Evolutionary conservation across 179 eudicot genomes (phyloP).

Genomic region (Patellifolia procumbens): DNA sequence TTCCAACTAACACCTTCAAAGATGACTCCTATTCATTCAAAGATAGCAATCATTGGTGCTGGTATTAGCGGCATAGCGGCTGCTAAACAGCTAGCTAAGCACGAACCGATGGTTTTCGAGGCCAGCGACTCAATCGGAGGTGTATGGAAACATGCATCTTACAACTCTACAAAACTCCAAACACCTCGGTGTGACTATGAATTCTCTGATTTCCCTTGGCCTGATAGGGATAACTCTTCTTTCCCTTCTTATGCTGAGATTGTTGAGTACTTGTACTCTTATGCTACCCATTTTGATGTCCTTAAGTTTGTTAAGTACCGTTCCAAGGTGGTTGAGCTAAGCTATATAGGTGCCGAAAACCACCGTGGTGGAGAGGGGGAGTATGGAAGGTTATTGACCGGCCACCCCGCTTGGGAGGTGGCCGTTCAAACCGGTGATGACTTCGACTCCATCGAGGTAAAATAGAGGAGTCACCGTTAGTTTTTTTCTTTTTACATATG

Average conservation of each 20-base stretch:
- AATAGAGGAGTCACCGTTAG: too few relatives aligned
- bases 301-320: conserved; percentile 61
- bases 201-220: conserved; percentile 94
- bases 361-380: conserved; percentile 14
- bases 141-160: conserved; percentile 84
- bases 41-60: conserved; percentile 79
- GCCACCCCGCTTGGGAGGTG: conserved; percentile 89
- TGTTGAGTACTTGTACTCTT: conserved; percentile 63
- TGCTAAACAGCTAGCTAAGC: conserved; percentile 68
- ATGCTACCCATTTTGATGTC: conserved; percentile 70
- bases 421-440: conserved; percentile 47
- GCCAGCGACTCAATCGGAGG: conserved; percentile 81
- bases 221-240: conserved; percentile 60
- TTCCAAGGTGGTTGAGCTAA: conserved; percentile 83
- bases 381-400: conserved; percentile 49
- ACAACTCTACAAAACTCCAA: conserved; percentile 67
- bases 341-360: conserved; percentile 45
- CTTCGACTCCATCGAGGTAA: conserved; percentile 55
- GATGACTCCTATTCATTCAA: conserved; percentile 29
- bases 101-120: conserved; percentile 75
- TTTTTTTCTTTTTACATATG: too few relatives aligned
- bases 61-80: conserved; percentile 96
- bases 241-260: conserved; percentile 73
- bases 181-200: conserved; percentile 94
- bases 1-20: conserved; percentile 1